Base-by-base conservation (phyloP, 164 flowering plant species). In the Buxus sempervirens region DNA sequence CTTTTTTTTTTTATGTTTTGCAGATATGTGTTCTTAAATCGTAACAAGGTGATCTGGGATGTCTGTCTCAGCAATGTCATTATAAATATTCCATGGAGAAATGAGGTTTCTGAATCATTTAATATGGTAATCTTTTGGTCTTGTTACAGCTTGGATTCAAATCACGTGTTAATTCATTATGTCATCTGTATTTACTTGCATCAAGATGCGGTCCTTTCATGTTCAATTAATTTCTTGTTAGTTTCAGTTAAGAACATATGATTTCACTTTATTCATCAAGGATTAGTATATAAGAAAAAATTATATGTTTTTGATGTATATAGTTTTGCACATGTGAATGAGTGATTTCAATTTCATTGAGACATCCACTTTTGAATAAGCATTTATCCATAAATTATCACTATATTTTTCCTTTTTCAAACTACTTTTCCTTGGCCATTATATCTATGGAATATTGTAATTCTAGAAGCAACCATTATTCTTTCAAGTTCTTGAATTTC, bases 1-100 rank as follows among this genome's bases (percentile, higher is more conserved):
- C 60, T 24, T 26, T 21, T 26, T 22, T 26, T 23, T 49, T 62
- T 25, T 59, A 45, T 61, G 65, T 55, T 53, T 71, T 74, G 70
- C 84, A 95, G 98, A 72, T 89, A 80, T 68, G 62, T 87, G 59
- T 61, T 88, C 26, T 83, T 84, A 65, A 77, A 75, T 32, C 87
- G 76, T 64, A 79, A 65, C 61, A 88, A 78, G 71, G 63, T 88
- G 64, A 72, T 54, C 0, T 84, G 85, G 93, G 91, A 90, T 77
- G 62, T 91, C 67, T 77, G 69, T 66, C 64, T 90, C 67, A 63
- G 32, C 55, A 67, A 71, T 56, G 23, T 80, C 72, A 62, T 69
- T 61, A 49, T 91, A 15, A 72, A 58, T 71, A 18, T 95, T 64
- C 96, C 96, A 20, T 84, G 84, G 85, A 68, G 13, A 70, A 63